Base-by-base conservation (phyloP, 208 protist species). In the Leptomonas pyrrhocoris region DNA sequence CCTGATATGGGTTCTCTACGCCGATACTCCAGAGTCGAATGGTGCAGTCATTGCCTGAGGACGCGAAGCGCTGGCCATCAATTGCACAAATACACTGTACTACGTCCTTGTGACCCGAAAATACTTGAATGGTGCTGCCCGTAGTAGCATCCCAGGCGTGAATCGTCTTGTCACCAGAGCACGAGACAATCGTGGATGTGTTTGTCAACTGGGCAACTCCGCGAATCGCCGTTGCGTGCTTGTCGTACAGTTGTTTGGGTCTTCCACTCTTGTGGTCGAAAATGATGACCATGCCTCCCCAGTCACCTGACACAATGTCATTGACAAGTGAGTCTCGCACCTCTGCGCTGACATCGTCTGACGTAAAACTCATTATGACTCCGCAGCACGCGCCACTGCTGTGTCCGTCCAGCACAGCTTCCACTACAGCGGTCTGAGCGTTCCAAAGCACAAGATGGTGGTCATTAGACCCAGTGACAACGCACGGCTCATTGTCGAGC, bases 151-250 rank as follows among this genome's bases (percentile, higher is more conserved):
- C 79, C 90, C 92, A 97, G 0, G 81, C 73, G 61, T 93, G 85
- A 21, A 92, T 60, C 7, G 85, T 94, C 68, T 94, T 96, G 63
- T 96, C 92, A 25, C 89, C 88, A 18, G 89, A 94, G 59, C 70
- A 80, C 15, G 82, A 86, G 11, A 93, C 73, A 30, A 96, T 59
- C 21, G 42, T 69, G 2, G 58, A 60, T 1, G 85, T 89, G 51
- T 79, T 75, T 12, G 81, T 79, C 31, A 94, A 49, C 46, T 85
- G 82, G 2, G 83, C 84, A 8, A 96, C 61, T 18, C 79, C 84
- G 16, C 88, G 82, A 19, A 95, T 79, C 16, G 88, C 86, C 7
- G 64, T 92, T 15, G 38, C 51, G 67, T 95, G 90, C 21, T 74
- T 72, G 2, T 60, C 69, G 67, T 93, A 95, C 25, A 68, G 19